Conservation (phyloP, 75 land plant genomes). For the Isoetes taiwanensis region DNA sequence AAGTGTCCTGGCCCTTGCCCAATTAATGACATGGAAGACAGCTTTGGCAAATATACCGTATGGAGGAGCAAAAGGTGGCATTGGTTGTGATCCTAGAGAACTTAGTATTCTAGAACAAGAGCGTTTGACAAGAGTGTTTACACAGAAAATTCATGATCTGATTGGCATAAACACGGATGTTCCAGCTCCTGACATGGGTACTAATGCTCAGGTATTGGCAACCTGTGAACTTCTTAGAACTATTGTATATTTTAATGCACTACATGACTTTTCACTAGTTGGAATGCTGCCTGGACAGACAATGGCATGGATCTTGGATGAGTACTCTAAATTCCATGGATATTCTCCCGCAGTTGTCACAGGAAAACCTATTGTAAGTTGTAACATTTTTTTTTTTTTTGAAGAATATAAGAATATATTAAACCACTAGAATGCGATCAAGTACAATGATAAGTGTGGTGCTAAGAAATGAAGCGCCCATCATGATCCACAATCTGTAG, state of each 20-base stretch:
- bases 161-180: constrained; percentile 2
- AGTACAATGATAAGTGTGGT: too few species aligned
- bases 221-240: not conserved
- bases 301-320: constrained; percentile 96
- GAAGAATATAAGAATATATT: too few species aligned
- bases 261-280: not conserved
- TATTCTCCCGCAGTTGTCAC: constrained; percentile 89
- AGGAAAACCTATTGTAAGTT: constrained; percentile 85
- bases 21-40: constrained; percentile 2
- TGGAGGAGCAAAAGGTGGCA: constrained; percentile 1
- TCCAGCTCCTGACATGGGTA: constrained; percentile 6
- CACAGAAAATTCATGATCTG: not conserved
- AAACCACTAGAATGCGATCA: too few species aligned
- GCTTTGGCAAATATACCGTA: not conserved
- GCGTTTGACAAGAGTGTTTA: not conserved
- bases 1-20: not conserved
- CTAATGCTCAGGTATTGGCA: constrained; percentile 5
- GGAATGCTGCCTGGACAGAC: constrained; percentile 32
- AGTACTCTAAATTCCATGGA: constrained; percentile 94
- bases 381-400: too few species aligned
- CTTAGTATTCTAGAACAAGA: not conserved
- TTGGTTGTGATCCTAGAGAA: not conserved
- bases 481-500: too few species aligned
- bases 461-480: too few species aligned
- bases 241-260: not conserved